These are phyloP conservation scores for Lasiosphaeria hispida DNA, from an alignment of 495 filamentous ascomycete species.

Conservation along the genomic window DNA sequence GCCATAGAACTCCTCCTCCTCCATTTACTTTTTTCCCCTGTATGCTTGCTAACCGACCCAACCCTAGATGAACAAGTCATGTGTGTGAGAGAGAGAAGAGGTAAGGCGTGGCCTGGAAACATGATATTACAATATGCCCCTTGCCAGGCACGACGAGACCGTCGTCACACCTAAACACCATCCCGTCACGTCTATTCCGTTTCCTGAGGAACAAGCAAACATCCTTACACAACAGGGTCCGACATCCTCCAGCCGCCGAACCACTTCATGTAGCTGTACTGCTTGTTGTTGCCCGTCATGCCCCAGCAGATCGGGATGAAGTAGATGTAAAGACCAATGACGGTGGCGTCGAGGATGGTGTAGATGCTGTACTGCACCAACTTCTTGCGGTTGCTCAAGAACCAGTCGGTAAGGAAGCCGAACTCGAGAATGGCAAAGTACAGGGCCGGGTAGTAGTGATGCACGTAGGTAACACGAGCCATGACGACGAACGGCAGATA, in stretches of 20 bases:
- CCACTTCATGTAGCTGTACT: conserved; percentile 95
- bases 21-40: background rate
- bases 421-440: conserved; percentile 92
- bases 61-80: background rate
- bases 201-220: too few relatives aligned
- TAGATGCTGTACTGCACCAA: conserved; percentile 63
- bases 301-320: conserved; percentile 97
- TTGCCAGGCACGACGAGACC: too few relatives aligned
- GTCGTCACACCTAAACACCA: too few relatives aligned
- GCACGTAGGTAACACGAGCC: conserved; percentile 97
- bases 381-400: conserved; percentile 60
- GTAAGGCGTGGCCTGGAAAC: background rate
- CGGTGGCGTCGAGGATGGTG: conserved; percentile 63
- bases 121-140: too few relatives aligned
- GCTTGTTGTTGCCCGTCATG: conserved; percentile 78
- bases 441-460: conserved; percentile 98
- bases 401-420: conserved; percentile 87
- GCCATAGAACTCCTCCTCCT: conserved; percentile 2
- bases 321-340: conserved; percentile 77
- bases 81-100: conserved; percentile 1
- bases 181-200: too few relatives aligned
- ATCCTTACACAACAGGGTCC: conserved; percentile 38
- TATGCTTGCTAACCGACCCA: background rate
- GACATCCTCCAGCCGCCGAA: conserved; percentile 66
- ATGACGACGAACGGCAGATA: conserved; percentile 95